A percentile compares a stretch with the other conserved stretches of the same genome.
These are phyloP conservation scores for Claviceps pusilla DNA, from an alignment of 2,329 filamentous ascomycete genomes.

Conservation along the genomic window DNA sequence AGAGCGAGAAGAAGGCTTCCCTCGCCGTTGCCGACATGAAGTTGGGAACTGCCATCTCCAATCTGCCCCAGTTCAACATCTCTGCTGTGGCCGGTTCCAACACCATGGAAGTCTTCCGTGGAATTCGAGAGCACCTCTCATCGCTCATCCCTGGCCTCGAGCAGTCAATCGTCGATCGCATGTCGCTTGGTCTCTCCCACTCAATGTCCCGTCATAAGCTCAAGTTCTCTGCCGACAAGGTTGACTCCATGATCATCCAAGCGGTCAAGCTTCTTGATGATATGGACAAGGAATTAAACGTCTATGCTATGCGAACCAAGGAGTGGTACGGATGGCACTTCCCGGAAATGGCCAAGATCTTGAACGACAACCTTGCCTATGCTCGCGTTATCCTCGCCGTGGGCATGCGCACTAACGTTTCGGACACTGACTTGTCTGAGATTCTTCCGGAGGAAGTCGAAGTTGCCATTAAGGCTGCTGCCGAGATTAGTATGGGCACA, in stretches of 20 bases:
- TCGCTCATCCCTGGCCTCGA: slow-evolving; percentile 81
- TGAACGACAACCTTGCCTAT: slow-evolving; percentile 94
- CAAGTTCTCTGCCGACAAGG: slow-evolving; percentile 97
- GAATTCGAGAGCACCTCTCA: slow-evolving; percentile 79
- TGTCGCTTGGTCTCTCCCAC: slow-evolving; percentile 91
- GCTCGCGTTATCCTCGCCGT: slow-evolving; percentile 75
- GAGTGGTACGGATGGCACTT: slow-evolving; percentile 99
- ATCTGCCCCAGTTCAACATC: slow-evolving; percentile 76
- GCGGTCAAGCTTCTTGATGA: slow-evolving; percentile 89
- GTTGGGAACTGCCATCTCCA: slow-evolving; percentile 80
- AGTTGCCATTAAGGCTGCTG: slow-evolving; percentile 75
- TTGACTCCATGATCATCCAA: slow-evolving; percentile 99
- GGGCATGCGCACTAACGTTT: slow-evolving; percentile 73
- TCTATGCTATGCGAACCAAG: slow-evolving; percentile 97
- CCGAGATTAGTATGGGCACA: slow-evolving; percentile 96
- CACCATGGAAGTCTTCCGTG: slow-evolving; percentile 73
- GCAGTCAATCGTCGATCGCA: slow-evolving; percentile 76
- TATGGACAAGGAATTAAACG: slow-evolving; percentile 96
- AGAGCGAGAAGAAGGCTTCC: slow-evolving; percentile 94
- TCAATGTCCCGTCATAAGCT: slow-evolving; percentile 94
- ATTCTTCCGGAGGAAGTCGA: slow-evolving; percentile 94
- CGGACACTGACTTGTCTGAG: slow-evolving; percentile 65
- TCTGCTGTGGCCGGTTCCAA: slow-evolving; percentile 53
- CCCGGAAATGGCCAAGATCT: slow-evolving; percentile 90
- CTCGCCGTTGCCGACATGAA: slow-evolving; percentile 89